phyloP scores from a whole-genome alignment of 2,329 filamentous ascomycete species.

The Akanthomyces lecanii region DNA sequence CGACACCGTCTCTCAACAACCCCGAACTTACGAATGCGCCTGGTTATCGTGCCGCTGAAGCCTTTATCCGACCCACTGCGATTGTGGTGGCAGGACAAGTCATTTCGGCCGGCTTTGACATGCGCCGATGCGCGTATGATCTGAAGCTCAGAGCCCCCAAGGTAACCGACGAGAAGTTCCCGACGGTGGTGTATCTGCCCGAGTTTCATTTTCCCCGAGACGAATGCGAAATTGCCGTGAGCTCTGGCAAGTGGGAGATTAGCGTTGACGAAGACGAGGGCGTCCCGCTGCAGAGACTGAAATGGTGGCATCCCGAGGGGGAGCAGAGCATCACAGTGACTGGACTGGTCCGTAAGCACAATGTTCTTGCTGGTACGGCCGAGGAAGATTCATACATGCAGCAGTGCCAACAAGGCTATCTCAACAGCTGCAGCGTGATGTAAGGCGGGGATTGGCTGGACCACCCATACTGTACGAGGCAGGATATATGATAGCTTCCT shows the following conservation, averaged over 20 bases:
- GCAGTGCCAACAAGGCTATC: conserved; percentile 50
- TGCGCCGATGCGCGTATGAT: conserved; percentile 72
- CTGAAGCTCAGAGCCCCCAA: conserved; percentile 62
- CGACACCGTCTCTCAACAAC: conserved; percentile 46
- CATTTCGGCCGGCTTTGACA: conserved; percentile 71
- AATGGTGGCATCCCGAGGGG: conserved; percentile 90
- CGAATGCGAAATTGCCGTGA: conserved; percentile 67
- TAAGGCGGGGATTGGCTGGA: conserved; percentile 28
- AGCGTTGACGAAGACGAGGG: conserved; percentile 66
- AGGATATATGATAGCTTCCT: background rate
- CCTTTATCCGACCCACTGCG: conserved; percentile 82
- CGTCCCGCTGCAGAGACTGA: conserved; percentile 67
- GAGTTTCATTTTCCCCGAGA: conserved; percentile 87
- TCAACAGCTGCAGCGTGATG: conserved; percentile 51
- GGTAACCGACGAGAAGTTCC: conserved; percentile 56
- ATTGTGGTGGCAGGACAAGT: conserved; percentile 70
- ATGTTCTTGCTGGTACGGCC: conserved; percentile 51
- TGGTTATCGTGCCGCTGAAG: conserved; percentile 86
- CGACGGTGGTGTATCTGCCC: conserved; percentile 81
- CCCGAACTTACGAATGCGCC: conserved; percentile 58
- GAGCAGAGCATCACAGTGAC: conserved; percentile 74
- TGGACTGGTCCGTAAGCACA: conserved; percentile 65
- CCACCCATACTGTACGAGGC: background rate
- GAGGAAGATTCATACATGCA: conserved; percentile 80
- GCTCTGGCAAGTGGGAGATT: conserved; percentile 87